Evolutionary conservation across 2,329 filamentous ascomycete genomes (phyloP), one percentile per base, ranked within the genome.

Genomic region (Botrytis sinoallii): DNA sequence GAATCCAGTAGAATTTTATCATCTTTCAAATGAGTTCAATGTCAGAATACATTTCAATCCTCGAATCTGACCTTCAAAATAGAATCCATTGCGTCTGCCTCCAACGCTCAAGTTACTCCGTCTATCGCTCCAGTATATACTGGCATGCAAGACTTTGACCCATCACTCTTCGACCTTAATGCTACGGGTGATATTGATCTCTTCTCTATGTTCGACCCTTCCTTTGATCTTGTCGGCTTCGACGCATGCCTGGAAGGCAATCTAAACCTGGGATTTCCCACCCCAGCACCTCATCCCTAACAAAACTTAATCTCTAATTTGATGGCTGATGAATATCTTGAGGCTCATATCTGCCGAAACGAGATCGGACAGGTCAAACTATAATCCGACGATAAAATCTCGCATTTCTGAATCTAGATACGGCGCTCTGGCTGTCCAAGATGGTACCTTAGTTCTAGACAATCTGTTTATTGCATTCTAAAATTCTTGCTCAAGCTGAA

Each of bases 121-220:
- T 63, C 68, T 12, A 61, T 46, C 22, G 55, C 55, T 46, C 42
- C 42, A 25, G 52, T 40, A 12, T 38, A 55, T 46, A 44, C 60
- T 14, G 55, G 71, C 22, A 75, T 74, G 16, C 73, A 72, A 59
- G 75, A 77, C 29, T 74, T 76, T 38, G 76, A 77, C 38, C 73
- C 75, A 10, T 75, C 77, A 12, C 64, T 75, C 10, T 75, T 78
- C 29, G 74, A 76, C 59, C 74, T 76, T 0, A 66, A 76, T 18
- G 35, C 75, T 14, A 69, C 66, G 1, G 66, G 66, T 25, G 73
- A 78, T 55, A 71, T 77, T 16, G 77, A 79, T 55, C 52, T 77
- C 3, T 79, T 79, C 70, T 76, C 73, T 44, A 75, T 78, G 73
- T 78, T 79, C 64, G 78, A 79, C 70, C 78, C 77, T 22, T 71